Percentiles rank a stretch among this genome's conserved stretches.
These are phyloP conservation scores for Trichoderma oligosporum DNA, from an alignment of 2,329 filamentous ascomycete species.

Conservation along the genomic window DNA sequence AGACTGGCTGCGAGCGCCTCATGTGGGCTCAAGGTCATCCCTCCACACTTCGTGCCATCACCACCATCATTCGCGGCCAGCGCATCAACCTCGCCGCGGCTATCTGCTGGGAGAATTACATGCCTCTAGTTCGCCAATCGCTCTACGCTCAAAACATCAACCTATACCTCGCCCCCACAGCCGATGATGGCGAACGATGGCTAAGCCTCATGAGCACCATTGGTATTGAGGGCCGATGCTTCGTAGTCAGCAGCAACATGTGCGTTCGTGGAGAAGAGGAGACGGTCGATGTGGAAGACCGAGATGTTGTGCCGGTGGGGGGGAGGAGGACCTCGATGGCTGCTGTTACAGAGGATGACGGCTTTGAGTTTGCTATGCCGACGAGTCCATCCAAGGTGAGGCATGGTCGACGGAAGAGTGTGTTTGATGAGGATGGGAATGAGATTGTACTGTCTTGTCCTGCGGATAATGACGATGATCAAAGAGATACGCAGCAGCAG, in stretches of 20 bases:
- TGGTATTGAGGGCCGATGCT: conserved; percentile 75
- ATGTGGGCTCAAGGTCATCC: conserved; percentile 87
- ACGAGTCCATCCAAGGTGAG: conserved; percentile 25
- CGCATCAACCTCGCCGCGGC: conserved; percentile 77
- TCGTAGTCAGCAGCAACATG: conserved; percentile 84
- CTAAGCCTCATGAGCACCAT: conserved; percentile 75
- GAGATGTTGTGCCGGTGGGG: conserved; percentile 4
- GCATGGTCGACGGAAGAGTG: conserved; percentile 36
- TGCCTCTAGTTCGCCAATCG: conserved; percentile 79
- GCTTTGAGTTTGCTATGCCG: conserved; percentile 46
- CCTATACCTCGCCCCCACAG: conserved; percentile 85
- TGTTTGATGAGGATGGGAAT: conserved; percentile 53
- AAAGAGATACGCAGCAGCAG: background rate
- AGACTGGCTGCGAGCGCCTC: conserved; percentile 76
- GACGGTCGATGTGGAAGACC: background rate
- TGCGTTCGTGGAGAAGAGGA: conserved; percentile 47
- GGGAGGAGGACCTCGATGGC: conserved; percentile 34
- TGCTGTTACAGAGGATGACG: conserved; percentile 45
- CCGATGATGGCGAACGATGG: conserved; percentile 82
- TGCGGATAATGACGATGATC: conserved; percentile 20
- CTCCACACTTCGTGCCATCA: conserved; percentile 72
- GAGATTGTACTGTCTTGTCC: conserved; percentile 47
- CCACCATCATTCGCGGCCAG: conserved; percentile 73
- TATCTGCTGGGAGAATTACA: conserved; percentile 97
- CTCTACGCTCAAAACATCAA: conserved; percentile 90